Base-by-base conservation (phyloP, 2,329 filamentous ascomycete genomes). In the Fusarium coffeatum region DNA sequence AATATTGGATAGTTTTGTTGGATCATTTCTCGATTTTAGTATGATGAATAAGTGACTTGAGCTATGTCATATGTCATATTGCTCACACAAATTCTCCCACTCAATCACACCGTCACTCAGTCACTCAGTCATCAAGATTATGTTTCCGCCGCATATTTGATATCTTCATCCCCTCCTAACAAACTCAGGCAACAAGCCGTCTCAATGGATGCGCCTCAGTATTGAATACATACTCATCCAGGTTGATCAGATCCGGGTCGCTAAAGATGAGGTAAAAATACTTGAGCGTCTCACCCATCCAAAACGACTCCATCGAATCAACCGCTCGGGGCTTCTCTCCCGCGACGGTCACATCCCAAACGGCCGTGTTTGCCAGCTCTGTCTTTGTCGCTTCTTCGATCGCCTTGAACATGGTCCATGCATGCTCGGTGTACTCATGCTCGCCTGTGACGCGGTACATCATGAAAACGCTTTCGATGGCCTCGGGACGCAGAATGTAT, bases 301-400 rank as follows among this genome's bases (percentile, higher is more conserved):
- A 62, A 41, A 59, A 69, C 11, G 76, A 77, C 79, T 92, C 88
- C 88, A 90, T 90, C n/a, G 85, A 86, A 73, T 93, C 90, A 37
- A 81, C 78, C 62, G 80, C 79, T 45, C 82, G 66, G 1, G 79
- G 75, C 51, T 76, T 69, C 20, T 77, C 77, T 2, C 62, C 69
- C 18, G 72, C 59, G 8, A 73, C 68, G 2, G 73, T 73, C 8
- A 81, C 81, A 47, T 85, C 82, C 54, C 77, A 68, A 7, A 88
- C 82, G 5, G 85, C 81, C n/a, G 83, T 83, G 68, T 86, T 84
- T 9, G 83, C 86, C 51, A 83, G 72, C 27, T 81, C 75, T 1
- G 85, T 87, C 69, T 78, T 79, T 9, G 86, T 87, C 5, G 80
- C 78, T 12, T 80, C 80, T 37, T 82, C 79, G 25, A 87, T 81